These are phyloP conservation scores for Peziza echinospora DNA, from an alignment of 495 filamentous ascomycete genomes.

Conservation along the genomic window DNA sequence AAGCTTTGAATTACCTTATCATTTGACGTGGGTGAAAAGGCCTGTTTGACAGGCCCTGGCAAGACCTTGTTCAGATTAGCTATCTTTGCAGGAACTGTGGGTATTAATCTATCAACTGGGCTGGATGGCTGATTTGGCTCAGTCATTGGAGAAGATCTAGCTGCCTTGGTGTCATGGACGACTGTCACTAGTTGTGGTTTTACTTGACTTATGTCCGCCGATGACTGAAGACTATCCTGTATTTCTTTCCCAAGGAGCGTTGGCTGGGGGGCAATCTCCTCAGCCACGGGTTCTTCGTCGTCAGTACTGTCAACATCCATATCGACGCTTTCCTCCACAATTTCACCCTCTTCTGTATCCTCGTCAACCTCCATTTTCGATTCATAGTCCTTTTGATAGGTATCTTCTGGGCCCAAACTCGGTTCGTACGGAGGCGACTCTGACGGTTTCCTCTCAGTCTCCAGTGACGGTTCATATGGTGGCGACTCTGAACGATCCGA, in stretches of 20 bases:
- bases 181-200: no score
- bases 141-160: no score
- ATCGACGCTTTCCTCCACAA: slow-evolving; percentile 21
- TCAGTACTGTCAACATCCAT: slow-evolving; percentile 12
- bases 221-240: background rate
- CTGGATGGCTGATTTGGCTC: no score
- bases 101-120: no score
- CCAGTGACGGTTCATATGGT: slow-evolving; percentile 10
- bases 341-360: slow-evolving; percentile 19
- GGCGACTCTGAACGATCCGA: background rate
- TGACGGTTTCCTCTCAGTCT: slow-evolving; percentile 10
- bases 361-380: slow-evolving; percentile 37
- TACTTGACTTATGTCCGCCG: slow-evolving; percentile 14
- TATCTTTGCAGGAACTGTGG: no score
- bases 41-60: no score
- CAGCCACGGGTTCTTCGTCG: slow-evolving; percentile 4
- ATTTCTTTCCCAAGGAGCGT: slow-evolving; percentile 1
- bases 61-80: no score
- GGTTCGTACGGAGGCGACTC: slow-evolving; percentile 2
- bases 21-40: no score
- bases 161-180: no score
- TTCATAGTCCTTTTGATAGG: slow-evolving; percentile 24
- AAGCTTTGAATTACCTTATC: no score
- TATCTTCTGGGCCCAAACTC: slow-evolving; percentile 5
- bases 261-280: background rate